A percentile compares a stretch with the other conserved stretches of the same genome.
Conservation (phyloP, 306 rosid species). For the Castanea mollissima region DNA sequence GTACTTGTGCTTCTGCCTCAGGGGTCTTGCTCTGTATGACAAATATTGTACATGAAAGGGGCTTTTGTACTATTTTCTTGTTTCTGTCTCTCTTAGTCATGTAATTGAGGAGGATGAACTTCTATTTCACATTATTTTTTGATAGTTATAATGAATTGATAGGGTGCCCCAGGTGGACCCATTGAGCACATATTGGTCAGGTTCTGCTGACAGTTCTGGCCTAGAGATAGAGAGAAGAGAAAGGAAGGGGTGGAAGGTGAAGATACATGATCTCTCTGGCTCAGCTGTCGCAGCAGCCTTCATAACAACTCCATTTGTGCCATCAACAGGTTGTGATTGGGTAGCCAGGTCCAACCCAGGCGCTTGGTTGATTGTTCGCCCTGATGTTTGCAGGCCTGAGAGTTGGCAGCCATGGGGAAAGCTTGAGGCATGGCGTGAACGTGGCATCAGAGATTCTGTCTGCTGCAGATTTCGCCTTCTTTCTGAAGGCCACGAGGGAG, state of each 20-base stretch:
- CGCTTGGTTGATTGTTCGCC: slow-evolving; percentile 91
- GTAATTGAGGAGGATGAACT: background rate
- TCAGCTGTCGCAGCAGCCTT: slow-evolving; percentile 98
- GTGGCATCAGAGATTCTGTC: slow-evolving; percentile 67
- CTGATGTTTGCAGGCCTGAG: slow-evolving; percentile 64
- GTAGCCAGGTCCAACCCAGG: slow-evolving; percentile 93
- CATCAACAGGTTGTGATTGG: slow-evolving; percentile 95
- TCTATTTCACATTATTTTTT: slow-evolving; percentile 26
- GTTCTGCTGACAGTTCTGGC: slow-evolving; percentile 51
- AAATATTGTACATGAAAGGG: background rate
- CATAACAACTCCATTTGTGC: slow-evolving; percentile 98
- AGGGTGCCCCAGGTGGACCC: slow-evolving; percentile 85
- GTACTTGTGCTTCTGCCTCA: background rate
- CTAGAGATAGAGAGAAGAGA: slow-evolving; percentile 64
- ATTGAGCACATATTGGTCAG: slow-evolving; percentile 73
- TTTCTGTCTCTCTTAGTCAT: background rate
- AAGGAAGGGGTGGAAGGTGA: slow-evolving; percentile 98
- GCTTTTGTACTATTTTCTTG: background rate
- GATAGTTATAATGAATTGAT: slow-evolving; percentile 37
- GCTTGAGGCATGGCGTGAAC: slow-evolving; percentile 97
- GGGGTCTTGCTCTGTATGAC: background rate
- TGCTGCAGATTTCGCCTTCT: slow-evolving; percentile 78
- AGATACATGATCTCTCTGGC: slow-evolving; percentile 95
- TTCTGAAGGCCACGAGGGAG: slow-evolving; percentile 74
- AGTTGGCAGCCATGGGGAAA: slow-evolving; percentile 99